Conservation (phyloP, 768 basidiomycete species). For the Trametes meyenii region DNA sequence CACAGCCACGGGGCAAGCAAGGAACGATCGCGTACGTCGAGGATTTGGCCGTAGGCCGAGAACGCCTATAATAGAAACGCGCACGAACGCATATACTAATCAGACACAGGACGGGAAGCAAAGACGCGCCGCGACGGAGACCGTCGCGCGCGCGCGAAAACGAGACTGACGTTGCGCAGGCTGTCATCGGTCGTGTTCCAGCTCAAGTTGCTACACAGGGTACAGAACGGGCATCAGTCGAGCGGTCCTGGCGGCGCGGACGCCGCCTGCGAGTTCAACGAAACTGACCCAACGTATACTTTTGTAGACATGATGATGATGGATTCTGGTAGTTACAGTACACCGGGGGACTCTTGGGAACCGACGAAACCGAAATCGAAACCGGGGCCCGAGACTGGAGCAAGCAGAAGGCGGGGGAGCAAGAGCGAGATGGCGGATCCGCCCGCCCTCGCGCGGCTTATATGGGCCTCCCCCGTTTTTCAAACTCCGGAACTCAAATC, state of each 20-base stretch:
- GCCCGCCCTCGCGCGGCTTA: slow-evolving; percentile 35
- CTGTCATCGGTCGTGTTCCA: slow-evolving; percentile 96
- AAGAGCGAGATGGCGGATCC: slow-evolving; percentile 26
- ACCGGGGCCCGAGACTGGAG: slow-evolving; percentile 51
- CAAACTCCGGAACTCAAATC: slow-evolving; percentile 48
- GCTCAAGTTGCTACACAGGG: slow-evolving; percentile 84
- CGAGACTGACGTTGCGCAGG: slow-evolving; percentile 82
- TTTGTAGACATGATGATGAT: slow-evolving; percentile 71
- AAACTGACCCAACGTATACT: slow-evolving; percentile 95
- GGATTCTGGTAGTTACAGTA: slow-evolving; percentile 49
- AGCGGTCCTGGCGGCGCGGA: slow-evolving; percentile 44
- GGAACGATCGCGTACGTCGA: slow-evolving; percentile 72
- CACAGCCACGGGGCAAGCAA: slow-evolving; percentile 28
- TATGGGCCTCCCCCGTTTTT: slow-evolving; percentile 44
- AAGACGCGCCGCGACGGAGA: slow-evolving; percentile 18
- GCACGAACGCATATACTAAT: slow-evolving; percentile 47
- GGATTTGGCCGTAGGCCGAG: slow-evolving; percentile 74
- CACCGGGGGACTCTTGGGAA: slow-evolving; percentile 50
- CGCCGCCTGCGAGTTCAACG: slow-evolving; percentile 34
- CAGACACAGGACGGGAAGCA: slow-evolving; percentile 44
- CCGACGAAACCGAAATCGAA: slow-evolving; percentile 61
- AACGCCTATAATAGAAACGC: slow-evolving; percentile 68
- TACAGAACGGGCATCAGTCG: slow-evolving; percentile 34
- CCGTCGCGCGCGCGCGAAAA: slow-evolving; percentile 33
- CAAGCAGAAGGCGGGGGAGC: slow-evolving; percentile 48